Conservation (phyloP, 2,329 filamentous ascomycete species). For the Plenodomus lindquistii region DNA sequence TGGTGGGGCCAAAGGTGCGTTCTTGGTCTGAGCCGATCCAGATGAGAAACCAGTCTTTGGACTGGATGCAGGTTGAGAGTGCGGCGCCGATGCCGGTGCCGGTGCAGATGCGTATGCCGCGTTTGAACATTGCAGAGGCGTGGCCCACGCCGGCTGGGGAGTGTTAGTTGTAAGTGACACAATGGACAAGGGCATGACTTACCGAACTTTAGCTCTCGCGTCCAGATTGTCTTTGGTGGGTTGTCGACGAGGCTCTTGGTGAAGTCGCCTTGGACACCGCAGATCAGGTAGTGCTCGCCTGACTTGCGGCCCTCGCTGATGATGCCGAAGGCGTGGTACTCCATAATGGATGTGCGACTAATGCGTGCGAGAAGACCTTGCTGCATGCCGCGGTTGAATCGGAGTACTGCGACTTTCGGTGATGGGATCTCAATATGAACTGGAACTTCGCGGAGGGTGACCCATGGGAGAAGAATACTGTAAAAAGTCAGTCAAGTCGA, state of each 20-base stretch:
- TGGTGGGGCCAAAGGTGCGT: constrained; percentile 40
- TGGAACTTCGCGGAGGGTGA: constrained; percentile 40
- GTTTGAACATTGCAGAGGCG: constrained; percentile 42
- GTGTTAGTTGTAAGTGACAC: constrained; percentile 14
- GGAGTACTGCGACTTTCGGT: constrained; percentile 40
- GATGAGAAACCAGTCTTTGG: constrained; percentile 42
- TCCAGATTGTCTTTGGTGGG: constrained; percentile 41
- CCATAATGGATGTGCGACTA: constrained; percentile 43
- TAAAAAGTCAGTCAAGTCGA: constrained; percentile 6
- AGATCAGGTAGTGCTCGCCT: constrained; percentile 41
- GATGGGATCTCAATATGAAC: constrained; percentile 42
- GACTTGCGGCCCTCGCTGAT: constrained; percentile 40
- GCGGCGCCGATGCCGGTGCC: constrained; percentile 43
- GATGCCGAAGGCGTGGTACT: constrained; percentile 44
- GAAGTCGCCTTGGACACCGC: constrained; percentile 44
- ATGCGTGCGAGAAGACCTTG: constrained; percentile 41
- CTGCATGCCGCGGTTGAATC: constrained; percentile 42
- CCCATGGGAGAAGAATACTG: constrained; percentile 40
- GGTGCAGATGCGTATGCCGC: constrained; percentile 42
- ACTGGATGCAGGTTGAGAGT: constrained; percentile 42
- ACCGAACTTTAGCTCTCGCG: constrained; percentile 42
- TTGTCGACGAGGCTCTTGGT: constrained; percentile 37
- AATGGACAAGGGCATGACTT: constrained; percentile 4
- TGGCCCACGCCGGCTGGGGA: constrained; percentile 37
- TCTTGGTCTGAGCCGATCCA: constrained; percentile 45